These are phyloP conservation scores for Vitellaria paradoxa DNA, from an alignment of 179 eudicot species.

Conservation along the genomic window DNA sequence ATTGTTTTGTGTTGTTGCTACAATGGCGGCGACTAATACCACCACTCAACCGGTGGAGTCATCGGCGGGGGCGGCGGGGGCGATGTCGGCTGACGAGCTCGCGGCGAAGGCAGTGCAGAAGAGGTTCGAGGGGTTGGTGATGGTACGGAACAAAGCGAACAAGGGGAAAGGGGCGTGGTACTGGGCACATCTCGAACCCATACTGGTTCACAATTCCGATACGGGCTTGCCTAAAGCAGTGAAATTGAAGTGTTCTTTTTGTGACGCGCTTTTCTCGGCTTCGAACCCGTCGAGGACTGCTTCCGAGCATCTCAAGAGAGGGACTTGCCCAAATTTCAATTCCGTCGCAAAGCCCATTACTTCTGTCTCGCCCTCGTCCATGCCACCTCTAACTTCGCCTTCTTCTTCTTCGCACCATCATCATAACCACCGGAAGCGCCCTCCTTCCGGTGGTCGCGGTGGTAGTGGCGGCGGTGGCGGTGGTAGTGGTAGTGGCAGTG, in stretches of 20 bases:
- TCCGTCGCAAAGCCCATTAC: slow-evolving; percentile 38
- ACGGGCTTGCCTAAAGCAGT: slow-evolving; percentile 73
- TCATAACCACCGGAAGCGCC: slow-evolving; percentile 46
- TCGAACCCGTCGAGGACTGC: slow-evolving; percentile 94
- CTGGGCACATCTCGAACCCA: slow-evolving; percentile 54
- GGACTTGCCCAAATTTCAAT: slow-evolving; percentile 31
- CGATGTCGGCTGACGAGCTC: slow-evolving; percentile 45
- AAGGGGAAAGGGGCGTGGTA: slow-evolving; percentile 63
- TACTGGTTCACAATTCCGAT: slow-evolving; percentile 59
- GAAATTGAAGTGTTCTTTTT: slow-evolving; percentile 68
- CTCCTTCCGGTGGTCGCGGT: slow-evolving; percentile 24
- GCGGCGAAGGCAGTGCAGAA: slow-evolving; percentile 60
- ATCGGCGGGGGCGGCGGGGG: slow-evolving; percentile 14
- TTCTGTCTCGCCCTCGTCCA: slow-evolving; percentile 20
- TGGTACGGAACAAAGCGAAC: slow-evolving; percentile 65
- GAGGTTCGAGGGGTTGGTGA: slow-evolving; percentile 63
- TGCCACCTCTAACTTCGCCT: slow-evolving; percentile 14
- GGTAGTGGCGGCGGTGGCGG: slow-evolving; percentile 8
- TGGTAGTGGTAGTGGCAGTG: slow-evolving; percentile 1
- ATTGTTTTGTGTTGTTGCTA: not conserved
- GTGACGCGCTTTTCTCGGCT: slow-evolving; percentile 71
- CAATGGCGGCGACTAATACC: slow-evolving; percentile 26
- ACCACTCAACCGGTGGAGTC: slow-evolving; percentile 17
- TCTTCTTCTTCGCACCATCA: slow-evolving; percentile 20
- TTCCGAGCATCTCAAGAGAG: slow-evolving; percentile 56